Evolutionary conservation across 75 land plant genomes (phyloP).

Genomic region (Isoetes taiwanensis): DNA sequence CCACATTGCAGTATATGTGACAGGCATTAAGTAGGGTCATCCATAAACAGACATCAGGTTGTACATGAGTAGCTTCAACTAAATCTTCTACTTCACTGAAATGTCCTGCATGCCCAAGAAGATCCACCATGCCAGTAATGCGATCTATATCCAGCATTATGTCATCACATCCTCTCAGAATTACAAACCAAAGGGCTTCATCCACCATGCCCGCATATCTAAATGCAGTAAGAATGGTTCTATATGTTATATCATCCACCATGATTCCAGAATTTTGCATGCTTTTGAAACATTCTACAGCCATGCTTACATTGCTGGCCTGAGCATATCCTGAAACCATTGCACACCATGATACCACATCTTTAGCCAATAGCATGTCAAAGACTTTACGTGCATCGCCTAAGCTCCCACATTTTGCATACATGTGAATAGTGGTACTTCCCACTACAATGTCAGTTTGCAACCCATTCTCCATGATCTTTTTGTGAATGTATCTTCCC

Average conservation of each 20-base stretch:
- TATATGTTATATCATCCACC: too few species aligned
- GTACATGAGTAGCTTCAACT: slow-evolving; percentile 14
- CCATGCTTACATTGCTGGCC: slow-evolving; percentile 12
- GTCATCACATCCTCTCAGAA: slow-evolving; percentile 23
- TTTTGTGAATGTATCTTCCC: slow-evolving; percentile 2
- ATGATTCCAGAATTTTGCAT: too few species aligned
- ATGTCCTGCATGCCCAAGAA: slow-evolving; percentile 28
- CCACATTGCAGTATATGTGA: slow-evolving; percentile 21
- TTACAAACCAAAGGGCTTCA: slow-evolving; percentile 21
- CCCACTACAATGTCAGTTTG: not conserved
- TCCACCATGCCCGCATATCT: slow-evolving; percentile 31
- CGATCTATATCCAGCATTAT: slow-evolving; percentile 31
- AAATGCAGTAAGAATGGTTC: too few species aligned
- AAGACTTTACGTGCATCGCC: slow-evolving; percentile 34
- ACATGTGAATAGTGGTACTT: slow-evolving; percentile 45
- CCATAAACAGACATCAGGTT: slow-evolving; percentile 32
- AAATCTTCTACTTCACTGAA: slow-evolving; percentile 25
- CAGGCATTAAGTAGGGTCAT: slow-evolving; percentile 26
- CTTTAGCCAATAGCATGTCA: slow-evolving; percentile 20
- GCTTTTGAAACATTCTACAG: too few species aligned
- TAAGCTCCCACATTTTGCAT: slow-evolving; percentile 47
- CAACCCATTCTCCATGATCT: not conserved
- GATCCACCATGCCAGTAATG: slow-evolving; percentile 34
- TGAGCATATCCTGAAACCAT: slow-evolving; percentile 38
- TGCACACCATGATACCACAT: slow-evolving; percentile 41